Evolutionary conservation across 116 monocot genomes (phyloP).

Genomic region (Thalassia testudinum): DNA sequence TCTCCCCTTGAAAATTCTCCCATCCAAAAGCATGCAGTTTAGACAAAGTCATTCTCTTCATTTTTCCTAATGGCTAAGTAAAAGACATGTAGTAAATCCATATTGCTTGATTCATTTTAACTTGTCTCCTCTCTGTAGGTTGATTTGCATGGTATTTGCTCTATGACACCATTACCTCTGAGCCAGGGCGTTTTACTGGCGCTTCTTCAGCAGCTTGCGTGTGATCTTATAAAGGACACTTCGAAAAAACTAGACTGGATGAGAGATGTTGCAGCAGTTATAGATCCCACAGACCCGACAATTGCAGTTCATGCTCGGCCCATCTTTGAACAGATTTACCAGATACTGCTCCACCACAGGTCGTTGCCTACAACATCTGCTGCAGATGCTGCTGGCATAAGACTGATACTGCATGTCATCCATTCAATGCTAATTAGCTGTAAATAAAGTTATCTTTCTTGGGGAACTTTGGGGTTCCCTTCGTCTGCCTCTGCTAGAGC

Average conservation of each 20-base stretch:
- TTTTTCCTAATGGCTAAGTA: too few relatives aligned
- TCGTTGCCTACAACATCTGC: conserved; percentile 39
- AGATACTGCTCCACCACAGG: conserved; percentile 47
- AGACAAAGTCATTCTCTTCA: too few relatives aligned
- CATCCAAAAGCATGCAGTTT: too few relatives aligned
- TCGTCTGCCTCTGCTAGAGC: neutral
- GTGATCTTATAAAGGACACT: conserved; percentile 69
- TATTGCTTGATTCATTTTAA: too few relatives aligned
- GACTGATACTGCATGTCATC: conserved; percentile 72
- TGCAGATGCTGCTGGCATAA: conserved; percentile 50
- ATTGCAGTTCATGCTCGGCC: conserved; percentile 59
- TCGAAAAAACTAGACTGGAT: conserved; percentile 75
- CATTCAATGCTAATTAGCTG: conserved; percentile 73
- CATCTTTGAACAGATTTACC: conserved; percentile 83
- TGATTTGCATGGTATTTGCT: conserved; percentile 55
- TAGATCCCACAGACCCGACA: conserved; percentile 64
- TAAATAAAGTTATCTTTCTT: conserved; percentile 31
- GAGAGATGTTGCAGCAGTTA: conserved; percentile 70
- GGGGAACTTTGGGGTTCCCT: neutral
- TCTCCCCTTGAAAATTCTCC: too few relatives aligned
- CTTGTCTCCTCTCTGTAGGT: conserved; percentile 55
- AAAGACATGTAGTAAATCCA: too few relatives aligned
- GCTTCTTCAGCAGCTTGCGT: conserved; percentile 83
- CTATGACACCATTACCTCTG: conserved; percentile 54
- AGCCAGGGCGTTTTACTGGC: conserved; percentile 82